Conservation (phyloP, 139 green algal species). For the Klebsormidium nitens region DNA sequence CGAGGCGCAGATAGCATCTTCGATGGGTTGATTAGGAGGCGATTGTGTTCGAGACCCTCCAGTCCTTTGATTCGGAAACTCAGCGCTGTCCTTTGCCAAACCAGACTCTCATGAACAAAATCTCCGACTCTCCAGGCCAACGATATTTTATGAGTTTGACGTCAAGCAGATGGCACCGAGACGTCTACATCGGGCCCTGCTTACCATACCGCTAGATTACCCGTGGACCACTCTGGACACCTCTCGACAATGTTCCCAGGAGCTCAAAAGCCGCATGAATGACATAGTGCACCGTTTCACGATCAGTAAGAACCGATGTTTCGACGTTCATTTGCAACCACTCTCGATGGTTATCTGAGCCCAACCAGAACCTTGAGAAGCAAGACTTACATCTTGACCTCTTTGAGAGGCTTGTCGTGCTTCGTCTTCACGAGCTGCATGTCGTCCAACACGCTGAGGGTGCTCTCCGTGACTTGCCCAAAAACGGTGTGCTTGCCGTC, state of each 20-base stretch:
- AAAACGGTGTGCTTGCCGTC: slow-evolving; percentile 87
- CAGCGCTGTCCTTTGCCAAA: background rate
- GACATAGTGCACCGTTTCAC: background rate
- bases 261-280: background rate
- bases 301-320: background rate
- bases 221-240: background rate
- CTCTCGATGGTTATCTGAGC: too few relatives aligned
- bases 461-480: slow-evolving; percentile 57
- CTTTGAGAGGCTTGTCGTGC: background rate
- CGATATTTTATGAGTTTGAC: background rate
- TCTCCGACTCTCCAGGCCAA: background rate
- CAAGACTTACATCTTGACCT: background rate
- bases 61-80: background rate
- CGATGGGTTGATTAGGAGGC: background rate
- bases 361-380: background rate
- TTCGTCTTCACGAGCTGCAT: slow-evolving; percentile 39
- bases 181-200: too few relatives aligned
- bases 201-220: background rate
- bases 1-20: too few relatives aligned
- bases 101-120: background rate
- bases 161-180: background rate
- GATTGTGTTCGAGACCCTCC: background rate
- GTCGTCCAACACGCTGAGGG: slow-evolving; percentile 57
- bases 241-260: background rate
- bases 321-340: too few relatives aligned